Conservation (phyloP, 495 filamentous ascomycete species). For the Neurospora sp. region DNA sequence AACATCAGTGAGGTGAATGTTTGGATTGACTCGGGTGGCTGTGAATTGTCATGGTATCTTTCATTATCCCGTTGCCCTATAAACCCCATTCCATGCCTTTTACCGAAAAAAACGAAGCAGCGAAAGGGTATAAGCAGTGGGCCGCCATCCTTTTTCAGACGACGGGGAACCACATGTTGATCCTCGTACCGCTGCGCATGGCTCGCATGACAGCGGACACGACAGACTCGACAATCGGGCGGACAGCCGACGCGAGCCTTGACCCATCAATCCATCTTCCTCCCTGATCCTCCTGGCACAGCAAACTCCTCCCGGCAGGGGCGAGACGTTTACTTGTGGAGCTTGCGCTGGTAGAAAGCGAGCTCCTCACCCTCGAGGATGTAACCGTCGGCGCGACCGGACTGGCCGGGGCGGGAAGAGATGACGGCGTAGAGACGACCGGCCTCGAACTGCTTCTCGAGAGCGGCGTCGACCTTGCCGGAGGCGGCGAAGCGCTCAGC, state of each 20-base stretch:
- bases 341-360: slow-evolving; percentile 96
- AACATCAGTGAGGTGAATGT: neutral
- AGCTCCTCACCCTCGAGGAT: slow-evolving; percentile 98
- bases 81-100: slow-evolving; percentile 18
- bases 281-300: slow-evolving; percentile 9
- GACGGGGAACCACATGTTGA: neutral
- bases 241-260: slow-evolving; percentile 21
- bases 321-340: slow-evolving; percentile 69
- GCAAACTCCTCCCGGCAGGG: neutral
- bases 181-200: neutral
- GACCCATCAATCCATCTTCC: slow-evolving; percentile 6
- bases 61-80: slow-evolving; percentile 26
- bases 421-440: slow-evolving; percentile 92
- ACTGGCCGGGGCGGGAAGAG: slow-evolving; percentile 88
- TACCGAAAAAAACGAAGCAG: slow-evolving; percentile 18
- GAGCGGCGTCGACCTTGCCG: slow-evolving; percentile 84
- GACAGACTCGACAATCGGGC: slow-evolving; percentile 22
- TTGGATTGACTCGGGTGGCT: slow-evolving; percentile 13
- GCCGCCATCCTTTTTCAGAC: neutral
- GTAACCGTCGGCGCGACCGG: slow-evolving; percentile 92
- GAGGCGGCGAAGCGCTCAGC: slow-evolving; percentile 63
- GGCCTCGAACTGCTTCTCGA: slow-evolving; percentile 98
- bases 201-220: slow-evolving; percentile 8
- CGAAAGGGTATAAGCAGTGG: slow-evolving; percentile 15
- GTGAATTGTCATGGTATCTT: slow-evolving; percentile 18